phyloP scores from a whole-genome alignment of 2,329 filamentous ascomycete genomes.

The Albophoma yamanashiensis region DNA sequence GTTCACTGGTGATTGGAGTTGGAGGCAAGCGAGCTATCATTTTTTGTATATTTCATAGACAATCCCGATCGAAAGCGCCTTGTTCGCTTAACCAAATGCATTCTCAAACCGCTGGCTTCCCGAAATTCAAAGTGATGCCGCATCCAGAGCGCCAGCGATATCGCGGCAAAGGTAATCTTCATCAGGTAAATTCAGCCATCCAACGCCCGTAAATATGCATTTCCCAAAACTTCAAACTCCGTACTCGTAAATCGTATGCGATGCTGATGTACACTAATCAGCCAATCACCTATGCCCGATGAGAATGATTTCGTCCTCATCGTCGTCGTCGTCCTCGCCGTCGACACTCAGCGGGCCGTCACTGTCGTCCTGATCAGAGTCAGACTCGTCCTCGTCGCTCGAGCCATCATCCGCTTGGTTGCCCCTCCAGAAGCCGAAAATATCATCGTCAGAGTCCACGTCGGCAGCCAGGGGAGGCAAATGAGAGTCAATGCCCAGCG shows the following conservation, averaged over 20 bases:
- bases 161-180: background rate
- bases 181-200: background rate
- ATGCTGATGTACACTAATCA: background rate
- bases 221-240: background rate
- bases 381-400: slow-evolving; percentile 35
- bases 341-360: slow-evolving; percentile 23
- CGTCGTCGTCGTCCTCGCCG: slow-evolving; percentile 40
- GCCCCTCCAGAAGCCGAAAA: slow-evolving; percentile 46
- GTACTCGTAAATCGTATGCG: background rate
- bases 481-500: slow-evolving; percentile 14
- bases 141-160: background rate
- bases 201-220: background rate
- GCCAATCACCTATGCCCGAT: slow-evolving; percentile 34
- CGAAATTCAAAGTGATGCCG: background rate
- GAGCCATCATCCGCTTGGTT: slow-evolving; percentile 36
- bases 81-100: background rate
- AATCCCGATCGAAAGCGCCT: background rate
- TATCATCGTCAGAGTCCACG: slow-evolving; percentile 42
- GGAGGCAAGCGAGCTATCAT: background rate
- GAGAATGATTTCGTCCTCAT: slow-evolving; percentile 38
- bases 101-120: background rate
- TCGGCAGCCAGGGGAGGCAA: slow-evolving; percentile 17
- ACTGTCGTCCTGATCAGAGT: slow-evolving; percentile 26
- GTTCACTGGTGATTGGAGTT: background rate
- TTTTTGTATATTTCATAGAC: too few species aligned